Percentiles rank a stretch among this genome's conserved stretches.
These are phyloP conservation scores for Hypoxylon sp. DNA, from an alignment of 2,329 filamentous ascomycete species.

Conservation along the genomic window DNA sequence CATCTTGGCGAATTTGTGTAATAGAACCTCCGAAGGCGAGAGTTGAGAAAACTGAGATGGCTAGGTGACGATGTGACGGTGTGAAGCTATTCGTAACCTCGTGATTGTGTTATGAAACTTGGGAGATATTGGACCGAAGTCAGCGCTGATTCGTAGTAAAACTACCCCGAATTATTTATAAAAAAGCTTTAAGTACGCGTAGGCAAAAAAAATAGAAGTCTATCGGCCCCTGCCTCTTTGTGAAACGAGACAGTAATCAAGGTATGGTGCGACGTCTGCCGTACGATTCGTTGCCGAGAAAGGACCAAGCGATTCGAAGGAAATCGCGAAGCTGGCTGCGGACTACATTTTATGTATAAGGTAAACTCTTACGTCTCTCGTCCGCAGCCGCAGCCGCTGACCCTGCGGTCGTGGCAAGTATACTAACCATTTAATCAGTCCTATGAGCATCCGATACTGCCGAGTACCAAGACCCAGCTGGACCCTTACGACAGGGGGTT, in stretches of 20 bases:
- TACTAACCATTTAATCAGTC: constrained; percentile 9
- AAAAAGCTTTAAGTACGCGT: background rate
- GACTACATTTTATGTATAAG: constrained; percentile 17
- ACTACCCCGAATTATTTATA: background rate
- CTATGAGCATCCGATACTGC: constrained; percentile 21
- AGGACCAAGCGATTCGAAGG: background rate
- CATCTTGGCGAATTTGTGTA: constrained; percentile 6
- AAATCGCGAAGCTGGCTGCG: background rate
- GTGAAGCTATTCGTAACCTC: background rate
- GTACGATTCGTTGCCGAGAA: constrained; percentile 1
- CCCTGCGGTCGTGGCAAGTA: constrained; percentile 11
- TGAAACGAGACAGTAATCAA: constrained; percentile 4
- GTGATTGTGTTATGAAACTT: background rate
- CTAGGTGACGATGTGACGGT: background rate
- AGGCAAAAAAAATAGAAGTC: background rate
- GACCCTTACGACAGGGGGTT: constrained; percentile 5
- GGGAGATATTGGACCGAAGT: background rate
- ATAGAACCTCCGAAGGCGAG: background rate
- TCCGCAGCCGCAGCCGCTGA: constrained; percentile 13
- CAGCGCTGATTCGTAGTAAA: background rate
- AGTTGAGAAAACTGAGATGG: background rate
- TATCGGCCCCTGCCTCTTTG: background rate
- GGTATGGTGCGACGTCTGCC: background rate
- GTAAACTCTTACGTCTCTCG: constrained; percentile 2
- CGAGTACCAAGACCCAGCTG: constrained; percentile 7